A percentile compares a stretch with the other conserved stretches of the same genome.
These are phyloP conservation scores for Phytopythium helicoides DNA, from an alignment of 352 stramenopile genomes.

Conservation along the genomic window DNA sequence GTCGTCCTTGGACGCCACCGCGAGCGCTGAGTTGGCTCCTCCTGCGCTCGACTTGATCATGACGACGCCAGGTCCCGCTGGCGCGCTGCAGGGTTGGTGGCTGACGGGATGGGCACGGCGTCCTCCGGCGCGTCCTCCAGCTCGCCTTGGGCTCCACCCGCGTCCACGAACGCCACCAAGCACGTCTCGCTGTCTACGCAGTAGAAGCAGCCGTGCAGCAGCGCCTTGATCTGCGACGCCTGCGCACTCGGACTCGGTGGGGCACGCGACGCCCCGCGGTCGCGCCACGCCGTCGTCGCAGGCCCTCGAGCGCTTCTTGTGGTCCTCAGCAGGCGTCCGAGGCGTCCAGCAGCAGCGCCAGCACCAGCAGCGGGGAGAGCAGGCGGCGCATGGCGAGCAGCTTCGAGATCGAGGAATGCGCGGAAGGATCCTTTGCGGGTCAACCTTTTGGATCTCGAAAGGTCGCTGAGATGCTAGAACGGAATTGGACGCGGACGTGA, in stretches of 20 bases:
- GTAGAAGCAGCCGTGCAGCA: conserved; percentile 43
- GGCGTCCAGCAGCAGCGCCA: not conserved
- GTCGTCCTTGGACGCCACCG: not conserved
- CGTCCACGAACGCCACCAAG: not conserved
- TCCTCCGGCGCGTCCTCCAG: no score
- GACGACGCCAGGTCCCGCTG: not conserved
- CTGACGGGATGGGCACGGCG: conserved; percentile 3
- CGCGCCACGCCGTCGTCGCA: not conserved
- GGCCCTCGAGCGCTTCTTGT: not conserved
- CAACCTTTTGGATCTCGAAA: not conserved
- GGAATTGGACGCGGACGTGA: no score
- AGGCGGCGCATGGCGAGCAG: not conserved
- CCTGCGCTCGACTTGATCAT: not conserved
- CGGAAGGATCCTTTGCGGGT: no score
- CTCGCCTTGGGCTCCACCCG: no score
- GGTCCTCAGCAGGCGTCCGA: not conserved
- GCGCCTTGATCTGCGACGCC: conserved; percentile 24
- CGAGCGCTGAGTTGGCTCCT: not conserved
- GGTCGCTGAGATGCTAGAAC: conserved; percentile 1
- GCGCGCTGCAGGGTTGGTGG: not conserved
- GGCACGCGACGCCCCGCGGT: not conserved
- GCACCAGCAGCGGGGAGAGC: not conserved
- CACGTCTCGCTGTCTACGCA: conserved; percentile 43
- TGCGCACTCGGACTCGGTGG: not conserved
- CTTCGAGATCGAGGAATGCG: not conserved